These are phyloP conservation scores for Heracleum sosnowskyi DNA, from an alignment of 129 eudicot genomes.

Conservation along the genomic window DNA sequence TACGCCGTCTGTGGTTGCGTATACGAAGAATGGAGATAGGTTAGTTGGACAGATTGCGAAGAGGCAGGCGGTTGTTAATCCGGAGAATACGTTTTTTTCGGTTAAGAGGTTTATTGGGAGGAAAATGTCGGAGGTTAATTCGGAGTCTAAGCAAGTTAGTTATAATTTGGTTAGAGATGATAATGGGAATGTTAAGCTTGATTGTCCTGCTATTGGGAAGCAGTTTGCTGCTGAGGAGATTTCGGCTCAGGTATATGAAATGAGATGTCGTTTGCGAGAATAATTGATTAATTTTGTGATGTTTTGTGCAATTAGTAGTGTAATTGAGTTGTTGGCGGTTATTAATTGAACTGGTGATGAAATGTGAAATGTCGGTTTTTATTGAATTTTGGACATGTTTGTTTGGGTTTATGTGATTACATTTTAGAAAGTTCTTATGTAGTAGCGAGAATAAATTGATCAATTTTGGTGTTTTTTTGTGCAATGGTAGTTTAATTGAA, in stretches of 20 bases:
- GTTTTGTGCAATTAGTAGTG: no score
- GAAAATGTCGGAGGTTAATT: slow-evolving; percentile 95
- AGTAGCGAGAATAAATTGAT: background rate
- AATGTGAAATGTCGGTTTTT: background rate
- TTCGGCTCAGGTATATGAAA: slow-evolving; percentile 67
- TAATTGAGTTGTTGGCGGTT: no score
- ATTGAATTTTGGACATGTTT: no score
- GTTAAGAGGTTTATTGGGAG: slow-evolving; percentile 95
- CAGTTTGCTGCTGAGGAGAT: slow-evolving; percentile 95
- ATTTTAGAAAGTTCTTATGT: background rate
- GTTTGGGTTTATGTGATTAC: background rate
- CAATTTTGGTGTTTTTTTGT: background rate
- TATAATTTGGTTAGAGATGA: slow-evolving; percentile 84
- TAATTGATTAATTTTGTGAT: no score
- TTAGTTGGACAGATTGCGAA: slow-evolving; percentile 93
- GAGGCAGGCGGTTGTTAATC: slow-evolving; percentile 95
- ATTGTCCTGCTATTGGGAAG: slow-evolving; percentile 92
- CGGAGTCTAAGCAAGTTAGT: slow-evolving; percentile 86
- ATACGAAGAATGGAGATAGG: slow-evolving; percentile 79
- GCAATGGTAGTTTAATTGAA: background rate
- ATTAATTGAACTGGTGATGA: no score
- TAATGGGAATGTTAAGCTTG: slow-evolving; percentile 91
- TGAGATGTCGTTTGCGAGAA: no score
- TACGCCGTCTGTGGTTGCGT: slow-evolving; percentile 95
- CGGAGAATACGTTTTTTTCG: slow-evolving; percentile 78